Evolutionary conservation across 495 filamentous ascomycete genomes (phyloP), one percentile per base, ranked within the genome.

Genomic region (Tuber aestivum): DNA sequence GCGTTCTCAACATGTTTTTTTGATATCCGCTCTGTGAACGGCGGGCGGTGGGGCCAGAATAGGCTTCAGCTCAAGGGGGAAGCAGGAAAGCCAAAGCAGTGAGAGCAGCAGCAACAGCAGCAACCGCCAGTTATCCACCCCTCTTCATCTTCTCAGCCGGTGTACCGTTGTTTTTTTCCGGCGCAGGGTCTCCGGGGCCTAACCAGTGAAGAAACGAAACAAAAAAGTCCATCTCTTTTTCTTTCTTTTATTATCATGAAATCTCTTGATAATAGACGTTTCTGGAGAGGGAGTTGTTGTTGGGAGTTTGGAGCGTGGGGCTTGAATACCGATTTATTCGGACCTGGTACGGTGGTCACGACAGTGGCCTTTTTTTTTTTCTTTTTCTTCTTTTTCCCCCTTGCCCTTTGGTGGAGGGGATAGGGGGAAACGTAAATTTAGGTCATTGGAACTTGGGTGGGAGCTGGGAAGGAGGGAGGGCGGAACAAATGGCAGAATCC

Each of bases 141-240:
- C 76, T 70, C 72, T 70, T 76, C 77, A 73, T 44, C 56, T 65
- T 69, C 73, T 75, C 72, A 75, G 73, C 76, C 72, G 76, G 56
- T 73, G 77, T 79, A 65, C 56, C 56, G 27, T 65, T 65, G 56
- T 76, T 79, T 76, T 77, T 78, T 79, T 65, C 77, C 78, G 72
- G 72, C 76, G 76, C 42, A 75, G 76, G 77, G 68, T 71, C 68
- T 71, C 69, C 69, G 70, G 40, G 72, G 72, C 69, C 65, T 69
- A 50, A 72, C 70, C 72, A 41, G 44, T 35, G 35, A 61, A 79
- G 77, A 75, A 37, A 70, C 27, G 65, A 77, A 70, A 75, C 42
- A 56, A 45, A 42, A 42, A 78, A 72, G 32, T 35, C n/a, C 61
- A 78, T 70, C 72, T 79, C 56, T 69, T 72, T 56, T 10, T 32